Base-by-base conservation (phyloP, 1,284 basidiomycete species). In the Papiliotrema terrestris region DNA sequence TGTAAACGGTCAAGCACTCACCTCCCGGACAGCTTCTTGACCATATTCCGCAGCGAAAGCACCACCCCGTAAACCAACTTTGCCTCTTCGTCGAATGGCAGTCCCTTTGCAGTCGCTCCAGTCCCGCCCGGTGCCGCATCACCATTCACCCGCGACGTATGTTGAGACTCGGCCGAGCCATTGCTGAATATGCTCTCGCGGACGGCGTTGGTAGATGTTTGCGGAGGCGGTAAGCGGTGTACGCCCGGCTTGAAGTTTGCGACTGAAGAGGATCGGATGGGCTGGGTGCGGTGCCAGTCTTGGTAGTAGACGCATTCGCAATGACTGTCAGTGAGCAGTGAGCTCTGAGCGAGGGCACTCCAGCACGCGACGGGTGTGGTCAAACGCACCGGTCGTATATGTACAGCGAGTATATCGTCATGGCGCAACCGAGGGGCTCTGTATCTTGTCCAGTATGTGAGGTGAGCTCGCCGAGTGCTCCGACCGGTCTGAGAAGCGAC, bases 1-100 rank as follows among this genome's bases (percentile, higher is more conserved):
- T n/a, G n/a, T n/a, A n/a, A n/a, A n/a, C n/a, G n/a, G n/a, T n/a
- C n/a, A n/a, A n/a, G n/a, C n/a, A 76, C 79, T 68, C 68, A 91
- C 91, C 85, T 83, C 65, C 87, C 87, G 19, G 91, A 89, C 14
- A 99, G 76, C 77, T 96, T 98, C 79, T 88, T 94, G 69, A 94
- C 82, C 91, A 98, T 94, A 74, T 93, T 95, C 52, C 92, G 80
- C 61, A 98, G 74, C 8, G 91, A 95, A 52, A 97, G 81, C 19
- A 98, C 83, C 44, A 98, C 89, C 57, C 96, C 96, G 71, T 98
- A 98, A 0, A 98, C 93, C 52, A 98, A 83, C 75, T 99, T 99
- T 1, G 89, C 87, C 76, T 99, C 94, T 76, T 99, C 95, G 70
- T 98, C 94, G 63, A 99, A 97, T 4, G 94, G 82, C 23, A 97